Conservation (phyloP, 352 stramenopile genomes). For the Chrysophaeum taylorii region DNA sequence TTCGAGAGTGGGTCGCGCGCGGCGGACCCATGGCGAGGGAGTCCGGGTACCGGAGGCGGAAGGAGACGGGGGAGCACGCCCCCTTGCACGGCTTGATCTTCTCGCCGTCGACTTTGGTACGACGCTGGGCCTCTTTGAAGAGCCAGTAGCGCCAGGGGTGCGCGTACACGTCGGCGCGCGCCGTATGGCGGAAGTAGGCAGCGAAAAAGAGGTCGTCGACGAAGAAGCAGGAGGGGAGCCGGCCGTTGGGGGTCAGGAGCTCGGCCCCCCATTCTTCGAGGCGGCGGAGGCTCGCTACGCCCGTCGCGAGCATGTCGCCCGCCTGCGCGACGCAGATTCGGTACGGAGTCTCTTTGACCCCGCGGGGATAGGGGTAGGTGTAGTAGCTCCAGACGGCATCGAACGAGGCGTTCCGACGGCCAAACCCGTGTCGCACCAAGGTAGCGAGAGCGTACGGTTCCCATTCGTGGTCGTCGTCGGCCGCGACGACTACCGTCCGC, state of each 20-base stretch:
- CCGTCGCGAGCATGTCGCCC: background rate
- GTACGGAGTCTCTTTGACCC: background rate
- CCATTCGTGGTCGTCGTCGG: slow-evolving; percentile 14
- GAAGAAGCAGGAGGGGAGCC: slow-evolving; percentile 4
- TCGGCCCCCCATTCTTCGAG: background rate
- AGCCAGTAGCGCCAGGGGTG: slow-evolving; percentile 2
- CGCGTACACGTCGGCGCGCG: background rate
- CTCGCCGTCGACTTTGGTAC: background rate
- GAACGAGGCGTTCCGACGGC: background rate
- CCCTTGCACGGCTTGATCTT: background rate
- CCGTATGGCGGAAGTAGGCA: background rate
- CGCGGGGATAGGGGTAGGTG: background rate
- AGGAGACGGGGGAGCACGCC: background rate
- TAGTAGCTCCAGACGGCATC: background rate
- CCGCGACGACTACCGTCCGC: background rate
- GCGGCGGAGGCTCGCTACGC: background rate
- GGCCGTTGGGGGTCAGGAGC: background rate
- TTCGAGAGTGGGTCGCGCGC: background rate
- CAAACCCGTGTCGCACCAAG: background rate
- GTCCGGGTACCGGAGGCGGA: slow-evolving; percentile 6
- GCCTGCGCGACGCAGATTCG: background rate
- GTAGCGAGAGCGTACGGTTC: slow-evolving; percentile 2
- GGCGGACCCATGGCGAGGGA: background rate
- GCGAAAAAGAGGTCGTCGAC: slow-evolving; percentile 8
- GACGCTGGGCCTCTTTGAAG: background rate